Base-by-base conservation (phyloP, 179 eudicot genomes). In the Carnegiea gigantea region DNA sequence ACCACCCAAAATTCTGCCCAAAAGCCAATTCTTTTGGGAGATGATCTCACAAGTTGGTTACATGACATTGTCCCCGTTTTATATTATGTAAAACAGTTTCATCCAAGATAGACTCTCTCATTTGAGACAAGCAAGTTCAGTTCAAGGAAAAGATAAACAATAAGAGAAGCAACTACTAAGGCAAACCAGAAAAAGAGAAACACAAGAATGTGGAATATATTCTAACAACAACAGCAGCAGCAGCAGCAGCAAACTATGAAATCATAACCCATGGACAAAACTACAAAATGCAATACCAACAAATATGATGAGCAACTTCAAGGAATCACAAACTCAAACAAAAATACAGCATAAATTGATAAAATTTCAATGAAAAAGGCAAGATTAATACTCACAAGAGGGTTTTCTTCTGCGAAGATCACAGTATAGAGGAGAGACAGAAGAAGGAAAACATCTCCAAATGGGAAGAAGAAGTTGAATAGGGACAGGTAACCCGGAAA, bases 401-500 rank as follows among this genome's bases (percentile, higher is more conserved):
- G 82, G 80, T 26, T 28, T 40, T 59, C 67, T 21, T 28, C 14
- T 48, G 9, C n/a, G 82, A 17, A 68, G 64, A 70, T 36, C 73
- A 70, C n/a, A 51, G 60, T 44, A 49, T 17, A 79, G 38, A 26
- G 46, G 77, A 33, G 65, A 51, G 60, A 30, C 36, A 30, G 68
- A 77, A 15, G 81, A 74, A 76, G 83, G 73, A 24, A 73, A 77
- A 21, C 43, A 73, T 64, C 59, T 87, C 89, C 84, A 86, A 81
- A 84, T 53, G 49, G 87, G 89, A 77, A 78, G 59, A 65, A 85
- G 67, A 11, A 89, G 84, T 8, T 85, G 85, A 36, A 80, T 44
- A 49, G 91, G 90, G 14, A 83, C 73, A 65, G 86, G 81, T 7
- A 90, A 73, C 38, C 88, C 89, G 33, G 79, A 79, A 33, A 15